A percentile compares a stretch with the other conserved stretches of the same genome.
These are phyloP conservation scores for Comarum palustre DNA, from an alignment of 306 rosid species.

Conservation along the genomic window DNA sequence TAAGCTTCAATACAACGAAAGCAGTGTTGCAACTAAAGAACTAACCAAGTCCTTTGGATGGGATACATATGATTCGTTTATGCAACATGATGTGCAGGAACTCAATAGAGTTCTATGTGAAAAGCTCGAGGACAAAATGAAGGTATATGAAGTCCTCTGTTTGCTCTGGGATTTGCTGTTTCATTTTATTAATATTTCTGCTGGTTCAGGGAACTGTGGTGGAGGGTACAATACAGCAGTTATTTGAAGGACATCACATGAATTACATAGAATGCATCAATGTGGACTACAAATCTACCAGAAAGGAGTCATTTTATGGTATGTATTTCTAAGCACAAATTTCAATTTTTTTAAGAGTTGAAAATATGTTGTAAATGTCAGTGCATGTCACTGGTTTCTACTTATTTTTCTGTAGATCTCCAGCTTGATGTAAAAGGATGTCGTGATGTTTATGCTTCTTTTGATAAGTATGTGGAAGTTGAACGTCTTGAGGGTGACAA, in stretches of 20 bases:
- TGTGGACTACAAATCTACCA: conserved; percentile 85
- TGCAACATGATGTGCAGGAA: conserved; percentile 99
- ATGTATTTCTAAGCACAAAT: conserved; percentile 26
- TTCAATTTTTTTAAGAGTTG: conserved; percentile 18
- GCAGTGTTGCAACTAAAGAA: conserved; percentile 89
- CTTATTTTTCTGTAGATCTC: conserved; percentile 53
- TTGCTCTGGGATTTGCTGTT: conserved; percentile 16
- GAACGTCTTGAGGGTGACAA: conserved; percentile 93
- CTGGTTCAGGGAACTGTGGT: conserved; percentile 86
- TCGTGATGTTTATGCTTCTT: conserved; percentile 84
- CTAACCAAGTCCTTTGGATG: conserved; percentile 94
- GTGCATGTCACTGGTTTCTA: conserved; percentile 14
- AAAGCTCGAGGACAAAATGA: conserved; percentile 95
- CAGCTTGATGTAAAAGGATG: conserved; percentile 98
- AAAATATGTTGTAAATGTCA: conserved; percentile 3
- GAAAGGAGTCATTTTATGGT: conserved; percentile 97
- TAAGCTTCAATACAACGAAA: conserved; percentile 83
- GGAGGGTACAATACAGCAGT: conserved; percentile 88
- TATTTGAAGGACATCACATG: conserved; percentile 98
- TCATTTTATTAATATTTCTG: conserved; percentile 23
- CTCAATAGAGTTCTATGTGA: conserved; percentile 92
- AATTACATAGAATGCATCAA: conserved; percentile 88
- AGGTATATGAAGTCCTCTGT: conserved; percentile 48
- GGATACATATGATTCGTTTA: conserved; percentile 89
- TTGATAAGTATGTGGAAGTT: conserved; percentile 91